A percentile compares a stretch with the other conserved stretches of the same genome.
Evolutionary conservation across 1,284 basidiomycete genomes (phyloP).

Genomic region (Schizophyllum amplum): DNA sequence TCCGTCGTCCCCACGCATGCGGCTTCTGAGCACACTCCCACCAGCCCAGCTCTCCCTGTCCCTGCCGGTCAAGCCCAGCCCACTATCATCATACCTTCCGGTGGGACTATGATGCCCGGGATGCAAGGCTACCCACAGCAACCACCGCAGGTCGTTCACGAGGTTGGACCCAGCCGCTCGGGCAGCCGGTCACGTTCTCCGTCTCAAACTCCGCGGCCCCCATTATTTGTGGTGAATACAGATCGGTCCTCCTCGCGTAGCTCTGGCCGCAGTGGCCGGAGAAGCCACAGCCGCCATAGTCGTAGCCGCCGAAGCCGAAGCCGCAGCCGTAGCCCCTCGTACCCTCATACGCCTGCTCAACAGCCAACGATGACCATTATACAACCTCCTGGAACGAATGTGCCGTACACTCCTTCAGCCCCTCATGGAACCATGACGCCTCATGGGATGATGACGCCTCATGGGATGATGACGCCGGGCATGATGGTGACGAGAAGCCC

Average conservation of each 20-base stretch:
- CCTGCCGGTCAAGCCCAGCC: background rate
- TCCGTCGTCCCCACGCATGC: background rate
- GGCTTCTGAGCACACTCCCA: background rate
- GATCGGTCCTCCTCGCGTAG: background rate
- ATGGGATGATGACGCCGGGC: background rate
- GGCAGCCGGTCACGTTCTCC: background rate
- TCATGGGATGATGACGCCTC: background rate
- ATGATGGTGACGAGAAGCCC: background rate
- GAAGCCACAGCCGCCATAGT: too few species aligned
- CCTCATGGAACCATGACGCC: background rate
- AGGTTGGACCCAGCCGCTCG: background rate
- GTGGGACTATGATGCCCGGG: background rate
- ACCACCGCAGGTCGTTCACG: background rate
- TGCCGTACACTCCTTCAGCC: background rate
- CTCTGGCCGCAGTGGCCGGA: too few species aligned
- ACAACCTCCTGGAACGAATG: background rate
- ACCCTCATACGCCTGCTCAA: background rate
- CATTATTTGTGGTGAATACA: background rate
- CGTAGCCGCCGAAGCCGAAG: background rate
- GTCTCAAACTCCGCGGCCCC: background rate
- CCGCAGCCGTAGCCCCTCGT: background rate
- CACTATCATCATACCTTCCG: background rate
- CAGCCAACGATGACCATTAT: background rate
- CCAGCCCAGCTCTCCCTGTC: background rate
- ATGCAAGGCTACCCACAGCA: background rate